Evolutionary conservation across 805 yeast genomes (phyloP), one percentile per base, ranked within the genome.

Genomic region (Metschnikowia matae): DNA sequence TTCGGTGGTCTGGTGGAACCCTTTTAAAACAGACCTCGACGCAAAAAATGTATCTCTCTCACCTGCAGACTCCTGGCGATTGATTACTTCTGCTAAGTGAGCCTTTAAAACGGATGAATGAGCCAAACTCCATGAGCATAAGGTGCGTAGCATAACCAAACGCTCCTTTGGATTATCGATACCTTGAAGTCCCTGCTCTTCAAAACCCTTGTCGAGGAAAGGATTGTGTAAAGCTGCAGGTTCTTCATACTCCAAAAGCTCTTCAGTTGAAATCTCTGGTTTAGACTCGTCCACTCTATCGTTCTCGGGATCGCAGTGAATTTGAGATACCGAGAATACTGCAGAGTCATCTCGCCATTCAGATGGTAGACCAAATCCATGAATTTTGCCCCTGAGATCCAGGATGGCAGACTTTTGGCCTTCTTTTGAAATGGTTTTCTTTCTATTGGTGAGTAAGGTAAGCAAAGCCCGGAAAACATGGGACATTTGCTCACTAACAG

Each of bases 31-130:
- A 0, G 75, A 54, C 29, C 76, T 58, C 0, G 74, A 54, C 2
- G 59, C 77, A 46, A 72, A 73, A 21, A 51, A 53, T 0, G 75
- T 69, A 31, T 69, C 74, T 41, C 67, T 66, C 32, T 70, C 75
- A 1, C 75, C 75, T 0, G 73, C 67, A 13, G 66, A 51, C 47
- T 73, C 76, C 48, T 68, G 74, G 21, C 56, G 46, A 46, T 59
- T 65, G 6, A 66, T 43, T 33, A 57, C 57, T 11, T 58, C 60
- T 4, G 59, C 46, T n/a, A 72, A 60, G 26, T 54, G 54, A 3
- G 58, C 44, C 52, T 63, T 68, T 13, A 74, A 57, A 2, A 53
- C 48, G 26, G 69, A 70, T 0, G 74, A 70, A 3, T 62, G 55
- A 2, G 67, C 54, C 14, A 73, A 53, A 7, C 68, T 57, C 78